Evolutionary conservation across 768 basidiomycete species (phyloP).

Genomic region (Leccinum rimulosum): DNA sequence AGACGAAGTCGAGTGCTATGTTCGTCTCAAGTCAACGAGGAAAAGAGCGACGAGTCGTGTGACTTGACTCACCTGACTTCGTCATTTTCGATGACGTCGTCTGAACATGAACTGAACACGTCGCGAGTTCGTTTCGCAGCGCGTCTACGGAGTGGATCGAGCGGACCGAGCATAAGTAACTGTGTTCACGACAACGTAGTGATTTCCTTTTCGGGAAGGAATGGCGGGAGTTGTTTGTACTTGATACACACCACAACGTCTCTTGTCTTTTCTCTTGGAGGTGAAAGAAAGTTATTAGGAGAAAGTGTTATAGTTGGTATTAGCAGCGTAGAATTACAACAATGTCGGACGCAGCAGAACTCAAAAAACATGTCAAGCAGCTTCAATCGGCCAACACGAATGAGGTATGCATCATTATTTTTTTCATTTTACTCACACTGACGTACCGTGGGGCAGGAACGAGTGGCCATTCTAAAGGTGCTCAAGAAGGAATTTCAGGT

Average conservation of each 20-base stretch:
- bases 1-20: slow-evolving; percentile 63
- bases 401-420: slow-evolving; percentile 43
- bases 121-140: slow-evolving; percentile 72
- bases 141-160: slow-evolving; percentile 61
- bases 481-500: slow-evolving; percentile 68
- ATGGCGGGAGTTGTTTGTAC: no score
- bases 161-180: slow-evolving; percentile 23
- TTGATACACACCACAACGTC: no score
- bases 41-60: not conserved
- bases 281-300: not conserved
- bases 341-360: slow-evolving; percentile 48
- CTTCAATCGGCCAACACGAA: slow-evolving; percentile 59
- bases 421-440: not conserved
- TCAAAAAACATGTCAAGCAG: slow-evolving; percentile 80
- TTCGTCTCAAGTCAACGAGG: not conserved
- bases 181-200: not conserved
- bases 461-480: slow-evolving; percentile 53
- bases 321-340: slow-evolving; percentile 19
- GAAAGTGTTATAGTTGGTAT: slow-evolving; percentile 10
- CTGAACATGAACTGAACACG: slow-evolving; percentile 64
- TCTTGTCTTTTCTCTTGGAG: not conserved
- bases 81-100: slow-evolving; percentile 60
- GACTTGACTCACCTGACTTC: slow-evolving; percentile 51
- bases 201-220: slow-evolving; percentile 8
- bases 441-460: slow-evolving; percentile 48